phyloP scores from a whole-genome alignment of 192 early-diverging fungal species.

The Backusella mclennaniae region DNA sequence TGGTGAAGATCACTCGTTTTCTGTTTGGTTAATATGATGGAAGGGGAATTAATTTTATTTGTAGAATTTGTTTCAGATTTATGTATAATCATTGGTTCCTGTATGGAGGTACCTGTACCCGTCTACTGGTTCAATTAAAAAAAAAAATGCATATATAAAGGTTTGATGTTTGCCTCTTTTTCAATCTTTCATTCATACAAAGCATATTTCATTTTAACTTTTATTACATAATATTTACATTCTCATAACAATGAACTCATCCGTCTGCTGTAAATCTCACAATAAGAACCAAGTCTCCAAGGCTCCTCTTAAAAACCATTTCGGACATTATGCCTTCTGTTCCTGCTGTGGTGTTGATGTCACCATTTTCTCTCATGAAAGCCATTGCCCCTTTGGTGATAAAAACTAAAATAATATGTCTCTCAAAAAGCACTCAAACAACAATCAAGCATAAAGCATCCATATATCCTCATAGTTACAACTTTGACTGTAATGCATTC shows the following conservation, averaged over 20 bases:
- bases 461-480: background rate
- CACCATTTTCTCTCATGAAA: slow-evolving; percentile 10
- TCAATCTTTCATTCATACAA: background rate
- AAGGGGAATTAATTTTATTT: background rate
- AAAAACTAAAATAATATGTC: background rate
- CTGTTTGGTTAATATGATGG: no score
- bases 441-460: background rate
- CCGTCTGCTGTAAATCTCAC: background rate
- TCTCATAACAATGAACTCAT: background rate
- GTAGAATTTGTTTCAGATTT: background rate
- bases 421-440: background rate
- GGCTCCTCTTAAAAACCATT: background rate
- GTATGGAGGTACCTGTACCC: background rate
- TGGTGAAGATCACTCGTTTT: background rate
- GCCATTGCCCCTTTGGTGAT: background rate
- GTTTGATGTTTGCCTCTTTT: background rate
- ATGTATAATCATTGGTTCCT: background rate
- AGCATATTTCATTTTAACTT: background rate
- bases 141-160: background rate
- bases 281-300: background rate
- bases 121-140: background rate
- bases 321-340: background rate
- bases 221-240: background rate
- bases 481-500: background rate
- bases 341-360: slow-evolving; percentile 6